Evolutionary conservation across 768 basidiomycete species (phyloP).

Genomic region (Boletus vinaceobasis): DNA sequence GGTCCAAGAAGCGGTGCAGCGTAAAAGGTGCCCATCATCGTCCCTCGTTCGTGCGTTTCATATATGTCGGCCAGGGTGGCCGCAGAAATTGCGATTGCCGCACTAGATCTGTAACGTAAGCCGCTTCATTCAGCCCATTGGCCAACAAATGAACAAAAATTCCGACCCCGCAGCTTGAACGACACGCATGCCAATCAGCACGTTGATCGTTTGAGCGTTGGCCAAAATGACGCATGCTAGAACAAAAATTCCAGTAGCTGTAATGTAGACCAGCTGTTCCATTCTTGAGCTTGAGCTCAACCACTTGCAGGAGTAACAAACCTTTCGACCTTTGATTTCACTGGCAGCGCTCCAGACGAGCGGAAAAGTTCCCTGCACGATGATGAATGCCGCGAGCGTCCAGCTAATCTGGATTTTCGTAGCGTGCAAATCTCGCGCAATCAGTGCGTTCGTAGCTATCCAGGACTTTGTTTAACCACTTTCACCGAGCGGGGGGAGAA

Average conservation of each 20-base stretch:
- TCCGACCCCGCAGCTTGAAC: constrained; percentile 65
- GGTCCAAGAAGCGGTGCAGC: constrained; percentile 76
- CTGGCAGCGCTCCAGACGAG: constrained; percentile 66
- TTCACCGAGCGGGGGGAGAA: neutral
- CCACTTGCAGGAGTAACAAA: constrained; percentile 22
- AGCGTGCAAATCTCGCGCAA: constrained; percentile 58
- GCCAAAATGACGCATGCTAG: constrained; percentile 57
- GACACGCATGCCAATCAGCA: constrained; percentile 64
- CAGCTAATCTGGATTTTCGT: constrained; percentile 60
- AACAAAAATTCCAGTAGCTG: constrained; percentile 50
- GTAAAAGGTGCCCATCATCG: constrained; percentile 79
- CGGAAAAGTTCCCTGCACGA: constrained; percentile 66
- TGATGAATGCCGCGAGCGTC: constrained; percentile 68
- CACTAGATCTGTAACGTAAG: constrained; percentile 50
- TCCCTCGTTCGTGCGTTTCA: constrained; percentile 70
- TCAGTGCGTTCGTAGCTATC: constrained; percentile 59
- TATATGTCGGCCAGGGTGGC: constrained; percentile 79
- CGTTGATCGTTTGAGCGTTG: constrained; percentile 47
- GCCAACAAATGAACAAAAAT: neutral
- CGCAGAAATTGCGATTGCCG: constrained; percentile 69
- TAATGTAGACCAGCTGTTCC: constrained; percentile 49
- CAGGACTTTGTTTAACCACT: neutral
- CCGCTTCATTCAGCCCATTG: constrained; percentile 4
- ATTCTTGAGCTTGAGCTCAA: constrained; percentile 1
- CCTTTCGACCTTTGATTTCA: constrained; percentile 76